Base-by-base conservation (phyloP, 2,329 filamentous ascomycete species). In the Colletotrichum eleusines region DNA sequence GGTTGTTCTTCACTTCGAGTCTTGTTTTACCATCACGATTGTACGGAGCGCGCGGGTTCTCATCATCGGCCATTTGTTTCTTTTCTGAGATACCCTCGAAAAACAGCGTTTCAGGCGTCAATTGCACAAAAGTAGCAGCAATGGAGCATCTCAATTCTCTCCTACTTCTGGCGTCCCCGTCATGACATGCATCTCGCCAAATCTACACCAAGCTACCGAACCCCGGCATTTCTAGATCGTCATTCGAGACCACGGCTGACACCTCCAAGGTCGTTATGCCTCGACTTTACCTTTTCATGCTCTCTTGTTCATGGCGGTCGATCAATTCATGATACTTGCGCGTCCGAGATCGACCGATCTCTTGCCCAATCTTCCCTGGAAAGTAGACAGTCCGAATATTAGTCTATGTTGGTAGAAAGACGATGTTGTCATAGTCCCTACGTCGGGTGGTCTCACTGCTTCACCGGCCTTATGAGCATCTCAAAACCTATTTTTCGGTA, bases 1-100 rank as follows among this genome's bases (percentile, higher is more conserved):
- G 18, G 11, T 9, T 31, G 46, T 23, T 18, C 20, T 46, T n/a
- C 33, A 23, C 40, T 23, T 48, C 18, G 42, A 11, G 12, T 28
- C 7, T 51, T 40, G 3, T 35, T 46, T 26, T 50, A 28, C 20
- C n/a, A 23, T 23, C 31, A 40, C 5, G 4, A 40, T 8, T 7
- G 35, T 35, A 14, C n/a, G n/a, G 3, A 50, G 63, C 42, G 50
- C 31, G 50, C 38, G 33, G 51, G 23, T 35, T 62, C 63, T 40
- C 63, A 18, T 46, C 35, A 57, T 44, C 33, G 14, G 48, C 57
- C 42, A 9, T 40, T 54, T 50, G 18, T 31, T 58, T 62, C 12
- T 61, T 70, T 70, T 40, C 14, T 53, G 44, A 67, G 57, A 70
- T 70, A 70, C 68, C 68, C 63, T 61, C 51, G 57, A 62, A 51